A percentile compares a stretch with the other conserved stretches of the same genome.
Conservation (phyloP, 495 filamentous ascomycete genomes). For the Penicillium roqueforti region DNA sequence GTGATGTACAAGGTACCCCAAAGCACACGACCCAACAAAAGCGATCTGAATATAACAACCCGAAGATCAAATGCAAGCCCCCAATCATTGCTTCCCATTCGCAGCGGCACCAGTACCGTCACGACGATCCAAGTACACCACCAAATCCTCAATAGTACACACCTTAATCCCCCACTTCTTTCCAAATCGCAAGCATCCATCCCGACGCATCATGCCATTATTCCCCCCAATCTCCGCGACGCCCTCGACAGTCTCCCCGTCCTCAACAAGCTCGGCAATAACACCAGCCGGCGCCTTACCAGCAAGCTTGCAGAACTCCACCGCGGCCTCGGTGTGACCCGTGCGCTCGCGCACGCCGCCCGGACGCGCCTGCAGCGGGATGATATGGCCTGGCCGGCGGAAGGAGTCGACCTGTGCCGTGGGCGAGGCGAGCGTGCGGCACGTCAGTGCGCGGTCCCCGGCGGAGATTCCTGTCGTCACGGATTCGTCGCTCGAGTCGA, state of each 20-base stretch:
- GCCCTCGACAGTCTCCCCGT: slow-evolving; percentile 62
- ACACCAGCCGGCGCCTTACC: slow-evolving; percentile 72
- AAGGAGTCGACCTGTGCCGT: slow-evolving; percentile 55
- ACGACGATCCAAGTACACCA: slow-evolving; percentile 65
- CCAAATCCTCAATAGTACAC: slow-evolving; percentile 91
- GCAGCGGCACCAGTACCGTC: slow-evolving; percentile 25
- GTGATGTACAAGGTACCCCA: slow-evolving; percentile 19
- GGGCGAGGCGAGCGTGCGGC: slow-evolving; percentile 70
- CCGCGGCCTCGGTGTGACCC: slow-evolving; percentile 90
- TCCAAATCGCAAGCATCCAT: slow-evolving; percentile 86
- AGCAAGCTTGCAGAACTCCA: slow-evolving; percentile 79
- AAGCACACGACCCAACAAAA: slow-evolving; percentile 14
- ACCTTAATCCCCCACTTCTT: slow-evolving; percentile 84
- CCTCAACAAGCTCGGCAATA: slow-evolving; percentile 82
- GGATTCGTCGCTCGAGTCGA: slow-evolving; percentile 68
- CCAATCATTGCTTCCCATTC: slow-evolving; percentile 40
- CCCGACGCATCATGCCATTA: slow-evolving; percentile 86
- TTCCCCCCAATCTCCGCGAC: slow-evolving; percentile 53
- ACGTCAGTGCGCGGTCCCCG: slow-evolving; percentile 79
- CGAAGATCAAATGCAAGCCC: not conserved
- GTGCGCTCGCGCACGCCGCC: slow-evolving; percentile 75
- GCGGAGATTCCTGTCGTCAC: slow-evolving; percentile 89
- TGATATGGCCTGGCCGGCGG: slow-evolving; percentile 83
- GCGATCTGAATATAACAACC: slow-evolving; percentile 2
- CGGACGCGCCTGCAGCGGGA: slow-evolving; percentile 73